Evolutionary conservation across 495 filamentous ascomycete genomes (phyloP).

Genomic region (Podospora anserina): DNA sequence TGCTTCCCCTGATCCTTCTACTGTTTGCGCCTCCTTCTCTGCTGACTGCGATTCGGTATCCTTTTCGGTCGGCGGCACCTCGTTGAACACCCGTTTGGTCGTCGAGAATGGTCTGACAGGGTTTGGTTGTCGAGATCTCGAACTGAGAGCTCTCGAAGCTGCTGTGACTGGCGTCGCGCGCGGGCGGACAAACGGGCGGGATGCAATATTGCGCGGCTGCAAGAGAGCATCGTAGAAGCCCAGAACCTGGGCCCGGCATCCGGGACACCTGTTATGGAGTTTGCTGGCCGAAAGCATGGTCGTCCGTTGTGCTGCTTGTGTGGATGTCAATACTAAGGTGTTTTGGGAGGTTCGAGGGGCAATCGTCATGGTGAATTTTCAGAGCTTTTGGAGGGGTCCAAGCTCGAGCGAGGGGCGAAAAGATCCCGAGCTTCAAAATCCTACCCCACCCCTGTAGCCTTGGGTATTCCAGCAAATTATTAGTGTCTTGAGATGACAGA

Average conservation of each 20-base stretch:
- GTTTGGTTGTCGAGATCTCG: conserved; percentile 14
- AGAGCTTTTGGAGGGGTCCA: neutral
- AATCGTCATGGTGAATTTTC: conserved; percentile 7
- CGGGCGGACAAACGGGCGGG: conserved; percentile 23
- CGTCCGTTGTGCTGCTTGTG: conserved; percentile 8
- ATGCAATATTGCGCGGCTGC: conserved; percentile 20
- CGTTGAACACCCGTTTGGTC: conserved; percentile 29
- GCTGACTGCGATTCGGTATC: conserved; percentile 7
- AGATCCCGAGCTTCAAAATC: conserved; percentile 1
- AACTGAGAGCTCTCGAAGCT: conserved; percentile 12
- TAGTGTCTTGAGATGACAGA: no score
- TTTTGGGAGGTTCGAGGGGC: neutral
- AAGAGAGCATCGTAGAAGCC: conserved; percentile 44
- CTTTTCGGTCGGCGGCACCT: conserved; percentile 5
- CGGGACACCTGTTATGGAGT: conserved; percentile 44
- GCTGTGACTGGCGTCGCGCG: conserved; percentile 17
- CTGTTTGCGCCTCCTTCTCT: neutral
- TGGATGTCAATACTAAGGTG: neutral
- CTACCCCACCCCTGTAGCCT: neutral
- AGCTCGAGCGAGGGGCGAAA: conserved; percentile 9
- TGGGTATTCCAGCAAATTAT: no score
- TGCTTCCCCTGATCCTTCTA: neutral
- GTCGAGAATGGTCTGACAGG: conserved; percentile 41
- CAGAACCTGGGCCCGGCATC: conserved; percentile 48
- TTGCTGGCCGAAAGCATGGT: conserved; percentile 50